A percentile compares a stretch with the other conserved stretches of the same genome.
These are phyloP conservation scores for Helotiales sp. DNA, from an alignment of 2,329 filamentous ascomycete genomes.

Conservation along the genomic window DNA sequence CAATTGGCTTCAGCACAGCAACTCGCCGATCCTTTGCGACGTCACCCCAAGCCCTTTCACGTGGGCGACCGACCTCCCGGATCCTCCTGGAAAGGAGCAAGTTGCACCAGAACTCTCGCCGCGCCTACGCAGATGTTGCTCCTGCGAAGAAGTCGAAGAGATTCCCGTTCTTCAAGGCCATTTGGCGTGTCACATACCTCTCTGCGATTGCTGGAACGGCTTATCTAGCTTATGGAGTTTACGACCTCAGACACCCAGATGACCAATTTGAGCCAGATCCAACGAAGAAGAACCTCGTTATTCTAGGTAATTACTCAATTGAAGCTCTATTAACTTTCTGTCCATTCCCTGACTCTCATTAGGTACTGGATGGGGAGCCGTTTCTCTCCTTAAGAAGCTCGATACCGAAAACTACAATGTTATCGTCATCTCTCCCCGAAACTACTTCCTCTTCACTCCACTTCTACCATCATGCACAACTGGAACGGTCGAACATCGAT, in stretches of 20 bases:
- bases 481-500: conserved; percentile 96
- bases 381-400: conserved; percentile 97
- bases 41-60: conserved; percentile 35
- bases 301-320: conserved; percentile 71
- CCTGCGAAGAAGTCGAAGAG: conserved; percentile 59
- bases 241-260: conserved; percentile 77
- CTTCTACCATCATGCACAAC: conserved; percentile 97
- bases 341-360: conserved; percentile 21
- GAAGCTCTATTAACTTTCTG: background rate
- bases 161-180: conserved; percentile 75
- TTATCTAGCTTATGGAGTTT: conserved; percentile 81
- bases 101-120: conserved; percentile 48
- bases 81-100: conserved; percentile 34
- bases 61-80: conserved; percentile 36
- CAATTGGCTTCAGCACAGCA: conserved; percentile 39
- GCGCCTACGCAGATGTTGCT: conserved; percentile 49
- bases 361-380: conserved; percentile 97
- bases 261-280: conserved; percentile 83
- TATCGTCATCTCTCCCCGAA: conserved; percentile 94
- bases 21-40: conserved; percentile 40
- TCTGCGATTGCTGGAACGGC: conserved; percentile 71
- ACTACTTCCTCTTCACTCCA: conserved; percentile 99
- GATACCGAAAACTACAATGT: conserved; percentile 99
- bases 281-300: conserved; percentile 93
- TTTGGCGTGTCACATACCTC: conserved; percentile 83